A percentile compares a stretch with the other conserved stretches of the same genome.
Conservation (phyloP, 2,329 filamentous ascomycete genomes). For the Thelonectria blattea region DNA sequence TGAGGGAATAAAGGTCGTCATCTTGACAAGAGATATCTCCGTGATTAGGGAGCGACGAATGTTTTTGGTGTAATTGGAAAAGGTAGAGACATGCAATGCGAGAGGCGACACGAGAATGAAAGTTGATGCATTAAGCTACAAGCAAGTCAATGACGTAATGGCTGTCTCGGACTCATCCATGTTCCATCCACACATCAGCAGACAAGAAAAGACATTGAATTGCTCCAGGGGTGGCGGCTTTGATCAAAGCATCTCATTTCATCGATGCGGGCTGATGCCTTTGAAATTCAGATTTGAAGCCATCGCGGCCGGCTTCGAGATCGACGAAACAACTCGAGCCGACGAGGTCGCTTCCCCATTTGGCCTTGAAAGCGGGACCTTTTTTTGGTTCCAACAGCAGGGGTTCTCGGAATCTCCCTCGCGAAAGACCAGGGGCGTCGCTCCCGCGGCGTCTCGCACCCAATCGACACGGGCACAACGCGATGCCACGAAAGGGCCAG, state of each 20-base stretch:
- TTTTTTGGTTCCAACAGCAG: no score
- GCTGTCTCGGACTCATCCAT: conserved; percentile 12
- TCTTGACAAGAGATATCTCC: conserved; percentile 46
- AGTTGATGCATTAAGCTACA: background rate
- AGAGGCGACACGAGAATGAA: background rate
- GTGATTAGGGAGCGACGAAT: background rate
- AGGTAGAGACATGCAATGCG: background rate
- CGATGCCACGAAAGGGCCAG: conserved; percentile 2
- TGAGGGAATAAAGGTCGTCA: conserved; percentile 82
- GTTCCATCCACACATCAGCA: background rate
- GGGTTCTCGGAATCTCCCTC: no score
- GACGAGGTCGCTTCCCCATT: conserved; percentile 27
- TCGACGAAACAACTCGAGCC: conserved; percentile 12
- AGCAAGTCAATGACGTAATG: conserved; percentile 35
- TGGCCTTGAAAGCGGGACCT: conserved; percentile 10
- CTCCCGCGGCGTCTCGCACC: conserved; percentile 5
- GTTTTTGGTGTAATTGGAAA: background rate
- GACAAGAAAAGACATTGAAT: background rate
- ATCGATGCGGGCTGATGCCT: conserved; percentile 28
- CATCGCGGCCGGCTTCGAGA: conserved; percentile 13
- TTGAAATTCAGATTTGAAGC: conserved; percentile 21
- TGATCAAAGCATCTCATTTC: background rate
- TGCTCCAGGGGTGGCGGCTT: conserved; percentile 11
- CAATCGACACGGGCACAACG: conserved; percentile 24
- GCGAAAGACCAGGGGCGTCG: background rate